Conservation (phyloP, 257 asterid species). For the Cruciata laevipes region DNA sequence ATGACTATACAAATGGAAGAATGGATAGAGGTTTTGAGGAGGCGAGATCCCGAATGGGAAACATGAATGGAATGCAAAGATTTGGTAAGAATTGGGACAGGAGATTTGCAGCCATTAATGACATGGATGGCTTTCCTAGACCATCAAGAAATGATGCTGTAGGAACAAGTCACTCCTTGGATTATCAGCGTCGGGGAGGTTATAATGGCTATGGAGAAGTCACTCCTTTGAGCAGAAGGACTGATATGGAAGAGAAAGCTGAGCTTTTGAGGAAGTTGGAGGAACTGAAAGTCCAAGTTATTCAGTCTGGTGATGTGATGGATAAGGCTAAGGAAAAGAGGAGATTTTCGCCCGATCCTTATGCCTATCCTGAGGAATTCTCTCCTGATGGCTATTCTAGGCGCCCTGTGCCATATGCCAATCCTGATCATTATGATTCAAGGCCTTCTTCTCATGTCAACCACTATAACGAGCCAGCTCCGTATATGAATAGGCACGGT, state of each 20-base stretch:
- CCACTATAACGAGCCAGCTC: slow-evolving; percentile 36
- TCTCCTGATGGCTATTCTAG: slow-evolving; percentile 31
- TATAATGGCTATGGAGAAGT: slow-evolving; percentile 21
- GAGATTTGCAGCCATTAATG: slow-evolving; percentile 24
- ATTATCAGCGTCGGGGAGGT: slow-evolving; percentile 23
- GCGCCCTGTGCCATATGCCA: slow-evolving; percentile 21
- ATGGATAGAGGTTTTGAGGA: slow-evolving; percentile 19
- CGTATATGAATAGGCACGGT: slow-evolving; percentile 33
- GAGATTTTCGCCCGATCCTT: slow-evolving; percentile 38
- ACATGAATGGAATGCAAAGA: slow-evolving; percentile 16
- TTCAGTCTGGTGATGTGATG: slow-evolving; percentile 41
- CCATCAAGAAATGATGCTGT: slow-evolving; percentile 26
- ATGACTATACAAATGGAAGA: slow-evolving; percentile 20
- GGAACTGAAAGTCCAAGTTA: slow-evolving; percentile 50
- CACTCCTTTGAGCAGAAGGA: slow-evolving; percentile 20
- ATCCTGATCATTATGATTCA: slow-evolving; percentile 25
- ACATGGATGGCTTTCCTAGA: slow-evolving; percentile 20
- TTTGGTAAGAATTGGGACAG: slow-evolving; percentile 17
- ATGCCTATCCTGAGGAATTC: slow-evolving; percentile 30
- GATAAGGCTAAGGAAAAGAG: slow-evolving; percentile 50
- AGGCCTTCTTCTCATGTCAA: slow-evolving; percentile 31
- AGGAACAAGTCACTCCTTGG: slow-evolving; percentile 21
- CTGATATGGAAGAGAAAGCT: slow-evolving; percentile 33
- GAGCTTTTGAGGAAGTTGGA: slow-evolving; percentile 65
- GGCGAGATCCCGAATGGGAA: slow-evolving; percentile 8